These are phyloP conservation scores for Plasmopara muralis DNA, from an alignment of 352 stramenopile species.

Conservation along the genomic window DNA sequence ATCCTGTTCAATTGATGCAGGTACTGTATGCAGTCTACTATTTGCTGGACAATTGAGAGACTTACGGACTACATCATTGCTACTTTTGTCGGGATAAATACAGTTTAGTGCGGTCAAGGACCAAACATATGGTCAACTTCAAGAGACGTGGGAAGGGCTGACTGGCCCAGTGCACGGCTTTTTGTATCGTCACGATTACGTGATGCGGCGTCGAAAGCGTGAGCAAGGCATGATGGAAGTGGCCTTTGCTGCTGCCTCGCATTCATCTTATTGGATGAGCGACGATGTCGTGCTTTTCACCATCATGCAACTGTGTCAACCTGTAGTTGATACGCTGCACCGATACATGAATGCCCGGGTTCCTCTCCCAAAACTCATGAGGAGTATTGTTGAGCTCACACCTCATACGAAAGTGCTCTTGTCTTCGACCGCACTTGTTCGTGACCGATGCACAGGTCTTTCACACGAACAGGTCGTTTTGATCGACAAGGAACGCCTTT, in stretches of 20 bases:
- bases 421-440: slow-evolving; percentile 67
- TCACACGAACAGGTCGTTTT: slow-evolving; percentile 69
- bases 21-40: slow-evolving; percentile 13
- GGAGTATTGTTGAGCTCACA: slow-evolving; percentile 74
- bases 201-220: slow-evolving; percentile 62
- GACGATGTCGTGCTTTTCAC: slow-evolving; percentile 83
- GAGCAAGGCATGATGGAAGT: slow-evolving; percentile 86
- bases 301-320: slow-evolving; percentile 80
- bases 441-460: slow-evolving; percentile 69
- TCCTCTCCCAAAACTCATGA: slow-evolving; percentile 65
- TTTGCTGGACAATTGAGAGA: too few relatives aligned
- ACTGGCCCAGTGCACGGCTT: slow-evolving; percentile 71
- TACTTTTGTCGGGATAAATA: background rate
- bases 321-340: slow-evolving; percentile 72
- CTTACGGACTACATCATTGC: background rate
- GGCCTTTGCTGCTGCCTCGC: slow-evolving; percentile 68
- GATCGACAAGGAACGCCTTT: slow-evolving; percentile 66
- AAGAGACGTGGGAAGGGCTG: slow-evolving; percentile 65
- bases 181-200: slow-evolving; percentile 73
- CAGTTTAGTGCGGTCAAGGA: slow-evolving; percentile 59
- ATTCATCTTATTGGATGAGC: slow-evolving; percentile 88
- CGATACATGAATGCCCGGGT: slow-evolving; percentile 73
- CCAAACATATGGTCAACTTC: slow-evolving; percentile 66
- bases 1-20: slow-evolving; percentile 74
- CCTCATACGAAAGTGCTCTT: slow-evolving; percentile 59